Evolutionary conservation across 371 early-diverging fungal species (phyloP), one percentile per base, ranked within the genome.

Genomic region (Mucor mucedo): DNA sequence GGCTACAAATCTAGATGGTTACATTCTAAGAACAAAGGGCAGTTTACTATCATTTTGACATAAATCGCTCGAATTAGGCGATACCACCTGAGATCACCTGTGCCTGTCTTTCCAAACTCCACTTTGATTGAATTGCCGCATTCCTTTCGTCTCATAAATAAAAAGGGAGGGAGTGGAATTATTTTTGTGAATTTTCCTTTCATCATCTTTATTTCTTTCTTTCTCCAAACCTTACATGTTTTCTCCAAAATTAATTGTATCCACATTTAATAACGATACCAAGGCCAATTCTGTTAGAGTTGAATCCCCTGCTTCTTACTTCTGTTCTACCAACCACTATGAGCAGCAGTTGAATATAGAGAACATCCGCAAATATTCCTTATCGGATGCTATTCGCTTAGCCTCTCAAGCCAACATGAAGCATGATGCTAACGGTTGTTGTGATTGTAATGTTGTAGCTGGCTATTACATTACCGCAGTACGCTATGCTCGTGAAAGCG

Each of bases 401-500:
- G 59, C 68, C 4, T 63, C 67, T 40, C 71, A 70, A 55, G 62
- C 60, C 21, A 67, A 67, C 32, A 63, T 62, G 44, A 66, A 66
- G 42, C 71, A 70, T 40, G 67, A 63, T 52, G 55, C 62, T 5
- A 60, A 60, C 40, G 72, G 65, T 8, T 72, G 72, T 38, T 49
- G 55, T 42, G 52, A 41, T 5, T 72, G 72, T 52, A 47, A 58
- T 59, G 3, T 28, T 14, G 60, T 65, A 14, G 69, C 65, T 41
- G 59, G 52, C 5, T 62, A 69, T 14, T 72, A 72, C 47, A 52
- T 65, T 11, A 52, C 58, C 14, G 66, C 69, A 4, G 52, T 72
- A 3, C 41, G 50, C 6, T 55, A 59, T 39, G 65, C 65, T 28
- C 39, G 57, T 27, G 48, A 65, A 39, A 28, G 7, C 28, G 72